These are phyloP conservation scores for Zangia roseola DNA, from an alignment of 768 basidiomycete species.

Conservation along the genomic window DNA sequence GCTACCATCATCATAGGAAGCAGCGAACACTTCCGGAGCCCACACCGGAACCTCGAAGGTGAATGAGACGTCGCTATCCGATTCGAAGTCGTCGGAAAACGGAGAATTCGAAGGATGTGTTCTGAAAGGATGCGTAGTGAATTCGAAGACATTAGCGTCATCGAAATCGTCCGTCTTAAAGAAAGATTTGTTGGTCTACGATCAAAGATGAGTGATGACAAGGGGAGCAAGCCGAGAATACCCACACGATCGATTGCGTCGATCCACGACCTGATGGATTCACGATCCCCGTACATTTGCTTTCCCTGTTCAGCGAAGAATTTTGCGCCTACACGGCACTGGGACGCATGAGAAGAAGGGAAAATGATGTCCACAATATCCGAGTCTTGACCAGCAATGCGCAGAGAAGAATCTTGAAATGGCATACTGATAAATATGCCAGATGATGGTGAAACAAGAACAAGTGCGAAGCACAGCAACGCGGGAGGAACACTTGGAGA, in stretches of 20 bases:
- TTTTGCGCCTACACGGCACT: background rate
- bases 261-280: constrained; percentile 29
- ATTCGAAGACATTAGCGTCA: constrained; percentile 8
- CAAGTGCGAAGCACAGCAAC: constrained; percentile 30
- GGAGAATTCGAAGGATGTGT: constrained; percentile 15
- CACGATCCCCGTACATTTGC: constrained; percentile 24
- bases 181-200: constrained; percentile 16
- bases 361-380: constrained; percentile 11
- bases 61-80: constrained; percentile 17
- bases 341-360: constrained; percentile 10
- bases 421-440: constrained; percentile 18
- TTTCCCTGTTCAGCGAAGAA: constrained; percentile 10
- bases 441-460: constrained; percentile 9
- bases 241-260: constrained; percentile 24
- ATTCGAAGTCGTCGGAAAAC: constrained; percentile 22
- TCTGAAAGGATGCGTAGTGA: constrained; percentile 21
- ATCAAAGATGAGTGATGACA: background rate
- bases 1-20: constrained; percentile 18
- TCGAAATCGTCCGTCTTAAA: constrained; percentile 2
- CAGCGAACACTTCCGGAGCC: constrained; percentile 15
- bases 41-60: constrained; percentile 17
- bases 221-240: background rate
- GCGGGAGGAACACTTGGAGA: constrained; percentile 9
- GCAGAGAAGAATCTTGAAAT: constrained; percentile 15
- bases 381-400: constrained; percentile 31